Conservation (phyloP, 192 early-diverging fungal species). For the Chytriomyces confervae region DNA sequence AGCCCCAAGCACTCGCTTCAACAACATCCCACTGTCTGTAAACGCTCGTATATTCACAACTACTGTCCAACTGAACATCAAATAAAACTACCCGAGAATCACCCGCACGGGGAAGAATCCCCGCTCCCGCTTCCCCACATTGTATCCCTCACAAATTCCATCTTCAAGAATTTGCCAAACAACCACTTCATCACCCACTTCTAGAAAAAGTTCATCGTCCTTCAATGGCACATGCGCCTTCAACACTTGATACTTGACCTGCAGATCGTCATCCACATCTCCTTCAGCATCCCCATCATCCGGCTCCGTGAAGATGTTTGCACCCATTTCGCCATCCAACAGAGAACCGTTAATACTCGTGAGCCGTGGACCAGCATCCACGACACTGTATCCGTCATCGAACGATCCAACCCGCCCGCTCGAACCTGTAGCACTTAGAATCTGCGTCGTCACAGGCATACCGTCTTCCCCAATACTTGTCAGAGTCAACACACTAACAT, state of each 20-base stretch:
- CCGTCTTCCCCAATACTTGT: constrained; percentile 28
- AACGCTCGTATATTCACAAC: no score
- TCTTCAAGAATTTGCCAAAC: constrained; percentile 34
- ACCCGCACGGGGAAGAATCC: constrained; percentile 28
- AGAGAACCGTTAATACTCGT: not conserved
- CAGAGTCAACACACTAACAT: constrained; percentile 25
- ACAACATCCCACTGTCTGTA: no score
- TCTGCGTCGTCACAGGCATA: constrained; percentile 6
- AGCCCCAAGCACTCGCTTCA: no score
- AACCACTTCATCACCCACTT: constrained; percentile 28
- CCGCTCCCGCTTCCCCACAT: constrained; percentile 15
- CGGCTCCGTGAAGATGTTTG: not conserved
- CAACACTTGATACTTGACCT: constrained; percentile 18
- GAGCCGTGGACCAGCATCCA: not conserved
- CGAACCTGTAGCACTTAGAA: not conserved
- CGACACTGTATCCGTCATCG: not conserved
- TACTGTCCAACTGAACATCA: not conserved
- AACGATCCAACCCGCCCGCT: not conserved
- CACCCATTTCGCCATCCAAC: not conserved
- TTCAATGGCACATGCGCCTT: not conserved
- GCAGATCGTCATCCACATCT: constrained; percentile 21
- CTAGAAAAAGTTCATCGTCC: constrained; percentile 28
- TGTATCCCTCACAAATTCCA: constrained; percentile 31
- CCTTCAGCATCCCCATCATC: not conserved
- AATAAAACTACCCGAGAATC: not conserved